Evolutionary conservation across 2,329 filamentous ascomycete genomes (phyloP), one percentile per base, ranked within the genome.

Genomic region (Exophiala spinifera): DNA sequence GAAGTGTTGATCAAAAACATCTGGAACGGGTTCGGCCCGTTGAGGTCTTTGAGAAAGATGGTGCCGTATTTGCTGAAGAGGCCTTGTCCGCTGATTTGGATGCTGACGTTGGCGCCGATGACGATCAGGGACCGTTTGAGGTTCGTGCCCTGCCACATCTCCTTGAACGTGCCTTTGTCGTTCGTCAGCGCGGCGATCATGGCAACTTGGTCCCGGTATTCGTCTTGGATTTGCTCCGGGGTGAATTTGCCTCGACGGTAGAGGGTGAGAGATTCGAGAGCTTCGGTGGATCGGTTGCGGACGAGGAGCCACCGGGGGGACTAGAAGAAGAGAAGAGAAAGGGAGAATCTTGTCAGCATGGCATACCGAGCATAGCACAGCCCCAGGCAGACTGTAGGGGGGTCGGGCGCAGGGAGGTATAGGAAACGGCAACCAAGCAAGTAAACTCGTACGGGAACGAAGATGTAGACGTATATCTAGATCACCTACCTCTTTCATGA

Each of bases 291-390:
- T 10, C 65, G 64, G 31, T 63, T 61, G 3, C 62, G 64, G 25
- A 66, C 60, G 34, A 68, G 58, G 20, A 66, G 56, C 66, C 65
- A 70, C 11, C 65, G 62, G 23, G 66, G 66, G 17, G 65, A 68
- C 49, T 70, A n/a, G 25, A 7, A 19, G 7, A 31, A 25, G 23
- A 25, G 23, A 25, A 3, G 7, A 7, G 23, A 31, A 25, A 23
- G 19, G n/a, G 11, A 37, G 1, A 17, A n/a, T n/a, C n/a, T n/a
- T 25, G 25, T 47, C 8, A 33, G 28, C 28, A n/a, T n/a, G n/a
- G n/a, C n/a, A n/a, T n/a, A n/a, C n/a, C n/a, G n/a, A n/a, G n/a
- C n/a, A n/a, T n/a, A n/a, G n/a, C n/a, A n/a, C n/a, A n/a, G n/a
- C n/a, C n/a, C n/a, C n/a, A n/a, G n/a, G n/a, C n/a, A n/a, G n/a